Conservation (phyloP, 306 rosid species). For the Glycyrrhiza uralensis region DNA sequence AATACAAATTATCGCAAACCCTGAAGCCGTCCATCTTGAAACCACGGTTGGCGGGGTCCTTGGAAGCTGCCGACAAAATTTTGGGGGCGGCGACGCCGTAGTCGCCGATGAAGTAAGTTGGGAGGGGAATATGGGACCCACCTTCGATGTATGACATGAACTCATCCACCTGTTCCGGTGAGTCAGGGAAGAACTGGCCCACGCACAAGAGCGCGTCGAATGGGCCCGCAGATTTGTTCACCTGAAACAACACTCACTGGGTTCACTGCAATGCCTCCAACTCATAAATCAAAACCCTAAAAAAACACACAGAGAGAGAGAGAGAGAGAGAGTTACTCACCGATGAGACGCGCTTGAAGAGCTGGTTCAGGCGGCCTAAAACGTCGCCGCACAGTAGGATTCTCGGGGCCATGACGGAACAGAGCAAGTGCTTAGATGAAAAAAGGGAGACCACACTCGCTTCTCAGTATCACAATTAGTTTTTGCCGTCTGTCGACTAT, state of each 20-base stretch:
- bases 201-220: conserved; percentile 88
- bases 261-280: background rate
- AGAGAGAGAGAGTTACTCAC: conserved; percentile 36
- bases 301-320: background rate
- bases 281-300: conserved; percentile 18
- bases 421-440: background rate
- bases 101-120: conserved; percentile 90
- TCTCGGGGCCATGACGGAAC: conserved; percentile 64
- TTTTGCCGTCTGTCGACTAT: too few species aligned
- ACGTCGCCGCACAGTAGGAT: conserved; percentile 90
- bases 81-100: conserved; percentile 81
- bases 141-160: conserved; percentile 60
- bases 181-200: conserved; percentile 92
- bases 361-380: conserved; percentile 73
- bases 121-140: conserved; percentile 62
- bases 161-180: conserved; percentile 62
- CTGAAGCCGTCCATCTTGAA: conserved; percentile 92
- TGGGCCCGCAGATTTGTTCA: conserved; percentile 95
- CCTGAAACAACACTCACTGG: conserved; percentile 40
- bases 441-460: background rate
- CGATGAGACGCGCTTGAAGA: conserved; percentile 84
- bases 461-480: too few species aligned
- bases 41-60: conserved; percentile 57
- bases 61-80: conserved; percentile 55
- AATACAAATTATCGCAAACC: conserved; percentile 67